These are phyloP conservation scores for Debaryomyces nepalensis DNA, from an alignment of 1,139 yeast genomes.

Conservation along the genomic window DNA sequence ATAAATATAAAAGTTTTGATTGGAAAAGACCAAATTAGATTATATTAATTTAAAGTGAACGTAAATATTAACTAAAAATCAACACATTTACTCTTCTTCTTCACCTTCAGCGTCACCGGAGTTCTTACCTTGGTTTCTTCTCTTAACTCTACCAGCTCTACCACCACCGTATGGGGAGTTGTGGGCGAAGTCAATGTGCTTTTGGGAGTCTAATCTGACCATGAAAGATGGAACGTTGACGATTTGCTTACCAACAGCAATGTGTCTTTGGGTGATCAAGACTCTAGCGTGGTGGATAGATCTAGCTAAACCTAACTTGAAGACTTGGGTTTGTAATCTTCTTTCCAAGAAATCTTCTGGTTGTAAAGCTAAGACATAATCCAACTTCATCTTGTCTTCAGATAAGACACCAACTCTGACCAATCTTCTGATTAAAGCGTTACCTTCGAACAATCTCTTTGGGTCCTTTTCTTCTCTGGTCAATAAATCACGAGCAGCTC, in stretches of 20 bases:
- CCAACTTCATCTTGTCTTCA: conserved; percentile 99
- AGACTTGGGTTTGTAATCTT: conserved; percentile 99
- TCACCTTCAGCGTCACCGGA: conserved; percentile 67
- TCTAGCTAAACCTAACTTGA: conserved; percentile 99
- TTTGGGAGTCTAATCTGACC: conserved; percentile 99
- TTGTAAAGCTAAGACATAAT: conserved; percentile 98
- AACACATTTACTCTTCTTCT: conserved; percentile 58
- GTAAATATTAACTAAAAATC: conserved; percentile 14
- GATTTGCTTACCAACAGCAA: conserved; percentile 99
- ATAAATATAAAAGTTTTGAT: conserved; percentile 14
- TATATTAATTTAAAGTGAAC: conserved; percentile 8
- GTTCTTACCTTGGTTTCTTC: conserved; percentile 82
- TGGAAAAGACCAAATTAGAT: conserved; percentile 14
- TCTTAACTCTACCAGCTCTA: conserved; percentile 99
- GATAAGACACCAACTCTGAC: conserved; percentile 98
- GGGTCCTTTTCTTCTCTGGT: conserved; percentile 99
- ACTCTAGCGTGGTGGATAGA: conserved; percentile 99
- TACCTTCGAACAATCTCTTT: conserved; percentile 99
- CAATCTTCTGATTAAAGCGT: conserved; percentile 97
- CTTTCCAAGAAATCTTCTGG: conserved; percentile 99
- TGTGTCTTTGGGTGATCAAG: conserved; percentile 98
- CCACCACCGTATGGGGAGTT: conserved; percentile 99
- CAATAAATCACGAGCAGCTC: conserved; percentile 99
- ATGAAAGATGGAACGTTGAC: conserved; percentile 99
- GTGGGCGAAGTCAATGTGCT: conserved; percentile 99